Percentiles rank a stretch among this genome's conserved stretches.
Conservation (phyloP, 2,329 filamentous ascomycete species). For the Elsinoe necatrix region DNA sequence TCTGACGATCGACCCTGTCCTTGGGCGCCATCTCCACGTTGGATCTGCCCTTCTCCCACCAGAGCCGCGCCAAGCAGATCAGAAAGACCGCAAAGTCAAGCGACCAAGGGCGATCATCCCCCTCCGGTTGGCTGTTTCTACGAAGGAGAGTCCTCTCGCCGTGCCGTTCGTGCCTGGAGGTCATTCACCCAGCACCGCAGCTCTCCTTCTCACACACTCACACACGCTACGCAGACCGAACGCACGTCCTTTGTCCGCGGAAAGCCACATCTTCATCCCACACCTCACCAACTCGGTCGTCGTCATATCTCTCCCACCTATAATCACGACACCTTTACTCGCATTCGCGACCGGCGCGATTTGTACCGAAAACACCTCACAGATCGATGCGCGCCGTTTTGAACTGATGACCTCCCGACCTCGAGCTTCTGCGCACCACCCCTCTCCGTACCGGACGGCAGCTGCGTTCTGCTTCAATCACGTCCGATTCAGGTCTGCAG, state of each 20-base stretch:
- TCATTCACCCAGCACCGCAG: neutral
- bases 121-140: neutral
- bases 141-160: neutral
- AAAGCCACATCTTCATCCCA: constrained; percentile 9
- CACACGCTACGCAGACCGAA: constrained; percentile 2
- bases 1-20: neutral
- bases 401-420: constrained; percentile 5
- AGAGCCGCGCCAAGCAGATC: constrained; percentile 5
- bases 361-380: neutral
- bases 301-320: constrained; percentile 1
- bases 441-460: constrained; percentile 4
- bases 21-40: neutral
- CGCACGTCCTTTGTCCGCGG: constrained; percentile 1
- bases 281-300: constrained; percentile 3
- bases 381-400: constrained; percentile 9
- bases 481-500: neutral
- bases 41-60: neutral
- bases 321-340: neutral
- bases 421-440: constrained; percentile 10
- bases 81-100: constrained; percentile 1
- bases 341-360: constrained; percentile 2
- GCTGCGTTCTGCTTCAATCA: constrained; percentile 12
- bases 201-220: neutral
- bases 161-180: constrained; percentile 1
- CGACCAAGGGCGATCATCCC: neutral